A percentile compares a stretch with the other conserved stretches of the same genome.
Evolutionary conservation across 345 rosid species (phyloP).

Genomic region (Corchorus olitorius): DNA sequence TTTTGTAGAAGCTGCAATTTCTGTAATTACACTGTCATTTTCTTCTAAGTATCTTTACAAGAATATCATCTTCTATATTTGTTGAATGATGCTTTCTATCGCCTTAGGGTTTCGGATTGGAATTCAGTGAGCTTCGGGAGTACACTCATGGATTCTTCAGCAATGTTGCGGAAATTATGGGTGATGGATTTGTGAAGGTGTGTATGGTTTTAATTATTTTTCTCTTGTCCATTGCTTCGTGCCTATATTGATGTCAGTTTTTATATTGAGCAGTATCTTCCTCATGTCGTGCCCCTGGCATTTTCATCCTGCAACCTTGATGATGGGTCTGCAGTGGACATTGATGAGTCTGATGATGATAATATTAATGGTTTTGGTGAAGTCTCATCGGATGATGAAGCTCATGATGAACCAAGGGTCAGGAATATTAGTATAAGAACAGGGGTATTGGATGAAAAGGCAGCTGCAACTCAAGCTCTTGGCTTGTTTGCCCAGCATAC

Average conservation of each 20-base stretch:
- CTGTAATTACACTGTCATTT: conserved; percentile 52
- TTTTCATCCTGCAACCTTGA: conserved; percentile 96
- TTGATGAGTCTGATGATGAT: conserved; percentile 94
- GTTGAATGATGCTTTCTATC: conserved; percentile 22
- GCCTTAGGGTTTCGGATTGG: conserved; percentile 86
- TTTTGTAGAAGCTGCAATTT: conserved; percentile 92
- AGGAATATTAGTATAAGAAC: conserved; percentile 96
- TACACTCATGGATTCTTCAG: conserved; percentile 98
- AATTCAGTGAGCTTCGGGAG: conserved; percentile 95
- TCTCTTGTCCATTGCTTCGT: conserved; percentile 14
- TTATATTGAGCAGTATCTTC: conserved; percentile 74
- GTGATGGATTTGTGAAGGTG: conserved; percentile 83
- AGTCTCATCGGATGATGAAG: conserved; percentile 99
- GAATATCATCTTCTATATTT: not conserved
- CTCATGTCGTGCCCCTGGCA: conserved; percentile 86
- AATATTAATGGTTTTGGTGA: conserved; percentile 82
- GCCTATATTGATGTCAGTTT: conserved; percentile 14
- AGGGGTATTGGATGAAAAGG: conserved; percentile 98
- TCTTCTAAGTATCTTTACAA: conserved; percentile 8
- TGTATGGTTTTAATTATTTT: conserved; percentile 25
- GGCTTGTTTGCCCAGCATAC: conserved; percentile 96
- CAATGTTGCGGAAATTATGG: conserved; percentile 94
- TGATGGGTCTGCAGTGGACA: conserved; percentile 95
- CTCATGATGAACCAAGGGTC: conserved; percentile 92
- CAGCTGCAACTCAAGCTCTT: conserved; percentile 99